phyloP scores from a whole-genome alignment of 805 yeast species.

The Teunomyces atbi region DNA sequence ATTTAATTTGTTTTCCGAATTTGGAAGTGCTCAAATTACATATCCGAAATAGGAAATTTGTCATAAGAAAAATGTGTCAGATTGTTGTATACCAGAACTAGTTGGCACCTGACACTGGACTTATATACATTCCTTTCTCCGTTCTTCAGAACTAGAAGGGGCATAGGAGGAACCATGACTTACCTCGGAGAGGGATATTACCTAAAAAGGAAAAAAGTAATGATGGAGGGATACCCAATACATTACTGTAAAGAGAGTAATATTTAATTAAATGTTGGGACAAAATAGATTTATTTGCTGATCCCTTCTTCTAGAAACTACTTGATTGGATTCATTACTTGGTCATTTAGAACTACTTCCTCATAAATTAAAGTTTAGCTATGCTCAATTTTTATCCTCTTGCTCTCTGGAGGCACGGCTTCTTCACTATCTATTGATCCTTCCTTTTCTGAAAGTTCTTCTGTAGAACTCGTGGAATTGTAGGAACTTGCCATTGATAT shows the following conservation, averaged over 20 bases:
- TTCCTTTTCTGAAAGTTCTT: slow-evolving; percentile 2
- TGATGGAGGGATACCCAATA: neutral
- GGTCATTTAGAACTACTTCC: slow-evolving; percentile 2
- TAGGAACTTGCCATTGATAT: neutral
- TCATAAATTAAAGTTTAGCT: slow-evolving; percentile 1
- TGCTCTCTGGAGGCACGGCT: slow-evolving; percentile 2
- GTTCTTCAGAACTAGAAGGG: neutral
- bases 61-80: neutral
- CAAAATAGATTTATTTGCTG: no score
- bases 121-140: neutral
- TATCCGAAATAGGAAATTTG: slow-evolving; percentile 7
- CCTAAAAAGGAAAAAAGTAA: neutral
- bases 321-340: neutral
- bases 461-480: slow-evolving; percentile 1
- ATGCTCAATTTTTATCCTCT: slow-evolving; percentile 6
- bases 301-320: neutral
- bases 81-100: no score
- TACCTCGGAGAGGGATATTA: neutral
- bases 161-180: neutral
- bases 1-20: slow-evolving; percentile 9
- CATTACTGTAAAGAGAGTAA: neutral
- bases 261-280: neutral
- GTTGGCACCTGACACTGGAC: neutral
- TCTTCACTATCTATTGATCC: neutral
- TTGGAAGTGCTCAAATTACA: slow-evolving; percentile 3